These are phyloP conservation scores for Closterium sp. DNA, from an alignment of 139 green algal species.

Conservation along the genomic window DNA sequence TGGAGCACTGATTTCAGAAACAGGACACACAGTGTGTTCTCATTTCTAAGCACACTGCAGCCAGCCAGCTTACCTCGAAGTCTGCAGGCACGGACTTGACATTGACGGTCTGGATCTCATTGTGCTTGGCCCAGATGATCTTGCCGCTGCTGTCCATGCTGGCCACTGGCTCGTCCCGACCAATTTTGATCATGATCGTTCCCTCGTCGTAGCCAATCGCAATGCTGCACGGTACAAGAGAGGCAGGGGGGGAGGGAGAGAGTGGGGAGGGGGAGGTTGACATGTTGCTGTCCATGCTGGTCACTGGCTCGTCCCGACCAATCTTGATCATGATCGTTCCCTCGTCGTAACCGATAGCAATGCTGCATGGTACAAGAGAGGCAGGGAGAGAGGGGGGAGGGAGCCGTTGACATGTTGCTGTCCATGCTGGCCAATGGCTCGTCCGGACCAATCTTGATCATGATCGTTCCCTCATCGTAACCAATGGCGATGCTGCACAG, in stretches of 20 bases:
- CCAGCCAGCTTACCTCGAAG: constrained; percentile 41
- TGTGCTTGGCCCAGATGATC: constrained; percentile 91
- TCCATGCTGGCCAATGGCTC: constrained; percentile 98
- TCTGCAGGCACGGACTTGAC: constrained; percentile 56
- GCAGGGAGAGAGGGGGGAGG: not conserved
- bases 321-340: constrained; percentile 88
- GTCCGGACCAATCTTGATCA: constrained; percentile 92
- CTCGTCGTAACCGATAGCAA: constrained; percentile 92
- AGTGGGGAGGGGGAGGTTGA: too few species aligned
- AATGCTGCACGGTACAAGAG: constrained; percentile 18
- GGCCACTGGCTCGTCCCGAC: constrained; percentile 94
- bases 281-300: constrained; percentile 84
- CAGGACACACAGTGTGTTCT: not conserved
- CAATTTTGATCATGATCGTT: constrained; percentile 87
- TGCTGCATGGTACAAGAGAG: not conserved
- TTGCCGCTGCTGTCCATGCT: constrained; percentile 96
- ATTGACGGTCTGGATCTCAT: constrained; percentile 81
- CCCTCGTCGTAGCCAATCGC: constrained; percentile 96
- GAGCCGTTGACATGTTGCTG: constrained; percentile 25
- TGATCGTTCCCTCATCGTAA: constrained; percentile 91
- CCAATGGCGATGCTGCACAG: constrained; percentile 66
- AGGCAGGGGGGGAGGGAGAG: not conserved
- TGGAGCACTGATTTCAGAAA: too few species aligned
- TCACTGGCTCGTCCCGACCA: constrained; percentile 93
- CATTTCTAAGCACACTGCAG: not conserved